These are phyloP conservation scores for Tolypocladium nubicola DNA, from an alignment of 2,329 filamentous ascomycete species.

Conservation along the genomic window DNA sequence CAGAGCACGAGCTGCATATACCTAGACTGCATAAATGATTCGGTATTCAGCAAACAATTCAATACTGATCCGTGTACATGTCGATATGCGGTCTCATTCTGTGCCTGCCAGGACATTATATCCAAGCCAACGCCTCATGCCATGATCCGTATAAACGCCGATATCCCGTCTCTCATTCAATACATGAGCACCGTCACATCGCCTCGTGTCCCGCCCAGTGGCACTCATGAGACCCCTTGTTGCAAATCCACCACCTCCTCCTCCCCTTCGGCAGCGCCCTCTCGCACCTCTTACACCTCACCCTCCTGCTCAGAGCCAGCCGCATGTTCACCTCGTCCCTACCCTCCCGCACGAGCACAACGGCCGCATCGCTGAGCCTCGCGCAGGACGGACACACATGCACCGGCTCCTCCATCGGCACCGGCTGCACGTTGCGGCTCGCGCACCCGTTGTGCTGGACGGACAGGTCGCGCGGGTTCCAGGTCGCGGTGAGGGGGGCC, in stretches of 20 bases:
- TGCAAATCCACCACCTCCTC: conserved; percentile 9
- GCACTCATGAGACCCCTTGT: conserved; percentile 5
- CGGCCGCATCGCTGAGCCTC: not conserved
- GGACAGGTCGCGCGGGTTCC: conserved; percentile 3
- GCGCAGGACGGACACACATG: conserved; percentile 5
- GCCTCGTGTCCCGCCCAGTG: conserved; percentile 8
- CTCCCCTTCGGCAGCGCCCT: conserved; percentile 1
- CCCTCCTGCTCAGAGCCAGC: not conserved
- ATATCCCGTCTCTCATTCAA: too few species aligned
- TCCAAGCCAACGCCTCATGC: too few species aligned
- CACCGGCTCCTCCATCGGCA: not conserved
- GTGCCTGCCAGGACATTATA: too few species aligned
- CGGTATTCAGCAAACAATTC: too few species aligned
- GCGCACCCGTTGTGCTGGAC: conserved; percentile 5
- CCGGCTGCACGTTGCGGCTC: not conserved
- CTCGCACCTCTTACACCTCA: conserved; percentile 7
- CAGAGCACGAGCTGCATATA: too few species aligned
- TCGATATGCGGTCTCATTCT: too few species aligned
- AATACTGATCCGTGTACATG: too few species aligned
- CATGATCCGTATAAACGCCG: too few species aligned
- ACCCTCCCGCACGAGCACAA: conserved; percentile 2
- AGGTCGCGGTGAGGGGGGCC: not conserved
- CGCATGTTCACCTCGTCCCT: conserved; percentile 2
- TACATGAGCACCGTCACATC: not conserved
- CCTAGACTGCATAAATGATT: not conserved